Evolutionary conservation across 2,329 filamentous ascomycete genomes (phyloP), one percentile per base, ranked within the genome.

Genomic region (Pseudogymnoascus verrucosus): DNA sequence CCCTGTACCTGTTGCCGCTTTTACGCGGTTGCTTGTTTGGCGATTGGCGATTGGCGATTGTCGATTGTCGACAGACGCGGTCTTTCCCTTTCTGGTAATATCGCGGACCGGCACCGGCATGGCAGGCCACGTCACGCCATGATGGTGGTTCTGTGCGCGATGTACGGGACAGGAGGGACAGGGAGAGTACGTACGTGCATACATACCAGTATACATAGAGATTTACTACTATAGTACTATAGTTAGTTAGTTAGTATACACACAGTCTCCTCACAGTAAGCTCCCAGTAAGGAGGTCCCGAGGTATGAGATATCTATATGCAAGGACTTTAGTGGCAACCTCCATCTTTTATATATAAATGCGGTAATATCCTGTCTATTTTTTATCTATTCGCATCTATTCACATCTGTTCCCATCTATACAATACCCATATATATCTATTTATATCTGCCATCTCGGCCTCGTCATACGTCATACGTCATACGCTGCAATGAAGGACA

Each of bases 401-500:
- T 2, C 40, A 12, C 40, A 44, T 23, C 19, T 6, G 23, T 47
- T 2, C 42, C 7, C 42, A 16, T 54, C 23, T 54, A 54, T 54
- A 54, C 42, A 51, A 6, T 51, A 31, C 6, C 26, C 7, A 31
- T 31, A 31, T 31, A 16, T 31, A 19, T 7, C 8, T 54, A 16
- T 54, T 54, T 31, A 54, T 54, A 54, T 54, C 4, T 16, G 4
- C 14, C n/a, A 57, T 57, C 51, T 57, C 34, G 6, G 26, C 5
- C 28, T 16, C 26, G 11, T 57, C 51, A 34, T 57, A 31, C 51
- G 28, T 23, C 21, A 23, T 23, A 23, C 26, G 11, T 57, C 51
- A 34, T 57, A 31, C 51, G 28, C 51, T 12, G 34, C 51, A 28
- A 72, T 72, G 71, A 71, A 71, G 61, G 66, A 68, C 44, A 68